Percentiles rank a stretch among this genome's conserved stretches.
Conservation (phyloP, 495 filamentous ascomycete genomes). For the Apodospora peruviana region DNA sequence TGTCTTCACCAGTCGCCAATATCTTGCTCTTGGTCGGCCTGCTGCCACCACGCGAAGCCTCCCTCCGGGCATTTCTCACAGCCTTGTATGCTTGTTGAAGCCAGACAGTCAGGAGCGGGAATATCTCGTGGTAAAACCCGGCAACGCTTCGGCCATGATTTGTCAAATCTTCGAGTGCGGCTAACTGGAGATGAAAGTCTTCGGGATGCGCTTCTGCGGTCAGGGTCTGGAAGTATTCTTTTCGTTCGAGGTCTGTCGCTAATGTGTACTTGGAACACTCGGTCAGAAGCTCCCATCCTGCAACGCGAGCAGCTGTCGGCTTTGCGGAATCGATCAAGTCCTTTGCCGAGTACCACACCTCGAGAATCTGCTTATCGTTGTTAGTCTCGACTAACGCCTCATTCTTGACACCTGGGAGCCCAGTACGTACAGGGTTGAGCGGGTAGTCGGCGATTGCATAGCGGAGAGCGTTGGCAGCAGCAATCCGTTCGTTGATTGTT, state of each 20-base stretch:
- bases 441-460: conserved; percentile 52
- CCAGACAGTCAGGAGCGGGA: conserved; percentile 54
- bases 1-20: conserved; percentile 55
- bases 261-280: conserved; percentile 57
- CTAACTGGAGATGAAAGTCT: conserved; percentile 59
- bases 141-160: conserved; percentile 56
- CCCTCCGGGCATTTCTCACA: conserved; percentile 43
- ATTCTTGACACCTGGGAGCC: background rate
- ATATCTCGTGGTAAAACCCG: conserved; percentile 58
- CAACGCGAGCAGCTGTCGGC: conserved; percentile 44
- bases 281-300: conserved; percentile 58
- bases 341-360: conserved; percentile 60
- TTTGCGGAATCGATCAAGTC: conserved; percentile 57
- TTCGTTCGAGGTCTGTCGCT: conserved; percentile 58
- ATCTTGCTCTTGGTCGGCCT: conserved; percentile 43
- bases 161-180: conserved; percentile 56
- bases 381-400: too few relatives aligned
- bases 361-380: conserved; percentile 26
- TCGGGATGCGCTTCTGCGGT: conserved; percentile 44
- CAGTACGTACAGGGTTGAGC: conserved; percentile 40
- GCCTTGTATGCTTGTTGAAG: conserved; percentile 51
- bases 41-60: conserved; percentile 23
- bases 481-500: conserved; percentile 44
- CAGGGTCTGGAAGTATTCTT: conserved; percentile 58
- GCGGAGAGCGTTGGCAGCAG: conserved; percentile 51